Evolutionary conservation across 257 asterid species (phyloP), one percentile per base, ranked within the genome.

Genomic region (Ilex aquifolium): DNA sequence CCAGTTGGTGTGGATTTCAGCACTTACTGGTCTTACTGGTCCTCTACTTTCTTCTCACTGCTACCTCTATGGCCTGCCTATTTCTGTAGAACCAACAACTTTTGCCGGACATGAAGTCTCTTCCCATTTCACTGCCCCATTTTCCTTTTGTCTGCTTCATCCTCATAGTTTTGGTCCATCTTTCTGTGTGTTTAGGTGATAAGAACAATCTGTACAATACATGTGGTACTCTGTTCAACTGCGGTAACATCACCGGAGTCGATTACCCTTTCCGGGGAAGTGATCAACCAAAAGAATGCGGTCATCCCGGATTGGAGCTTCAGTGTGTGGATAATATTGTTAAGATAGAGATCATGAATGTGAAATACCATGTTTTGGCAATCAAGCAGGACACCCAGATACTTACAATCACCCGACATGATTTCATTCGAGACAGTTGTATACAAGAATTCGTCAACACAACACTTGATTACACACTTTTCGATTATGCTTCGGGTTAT

Each of bases 191-290:
- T 44, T 67, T 39, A 14, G 36, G 63, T 13, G 44, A 56, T 44
- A 48, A 56, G 12, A 68, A 64, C 1, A 42, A 62, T 6, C 56
- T 36, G 59, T 76, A 68, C 74, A 50, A 60, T 0, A 73, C 53
- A 29, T 84, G 95, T 29, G 69, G 68, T 49, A 64, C 50, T 46
- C 44, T 31, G 7, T 82, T 79, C 81, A 66, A 42, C 66, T 86
- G 91, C 59, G 91, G 89, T 5, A 59, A 49, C 10, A 57, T 82
- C 74, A 30, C 71, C 10, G 72, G 71, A 13, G 56, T 76, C 31
- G 77, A 56, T 31, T 86, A 76, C 69, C 95, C 91, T 4, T 83
- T 83, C 62, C 81, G 82, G 71, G 91, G 88, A 50, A 74, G 77
- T 40, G 56, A 63, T 57, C 66, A 91, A 60, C 79, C 82, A 16